These are phyloP conservation scores for Fusarium pininemorale DNA, from an alignment of 2,329 filamentous ascomycete species.

Conservation along the genomic window DNA sequence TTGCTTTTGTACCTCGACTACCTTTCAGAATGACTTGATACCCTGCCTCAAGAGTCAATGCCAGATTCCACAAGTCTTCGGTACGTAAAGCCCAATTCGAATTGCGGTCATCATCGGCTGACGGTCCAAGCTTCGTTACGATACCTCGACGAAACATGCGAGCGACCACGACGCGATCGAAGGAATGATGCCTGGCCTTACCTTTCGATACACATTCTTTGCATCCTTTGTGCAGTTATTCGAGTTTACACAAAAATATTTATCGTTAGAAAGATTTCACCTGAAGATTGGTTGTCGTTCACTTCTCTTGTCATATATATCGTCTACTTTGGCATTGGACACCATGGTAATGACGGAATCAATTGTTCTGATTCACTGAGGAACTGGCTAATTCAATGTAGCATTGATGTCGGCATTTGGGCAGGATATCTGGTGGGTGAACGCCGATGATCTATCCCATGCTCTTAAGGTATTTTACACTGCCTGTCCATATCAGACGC, in stretches of 20 bases:
- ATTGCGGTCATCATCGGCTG: fast-evolving
- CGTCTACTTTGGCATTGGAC: constrained; percentile 5
- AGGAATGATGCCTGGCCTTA: constrained; percentile 10
- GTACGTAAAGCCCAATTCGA: not conserved
- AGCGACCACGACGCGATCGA: constrained; percentile 8
- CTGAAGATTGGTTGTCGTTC: constrained; percentile 1
- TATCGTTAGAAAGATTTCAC: constrained; percentile 1
- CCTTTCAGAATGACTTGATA: not conserved
- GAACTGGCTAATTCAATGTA: not conserved
- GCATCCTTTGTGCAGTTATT: constrained; percentile 1
- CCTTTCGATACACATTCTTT: constrained; percentile 3
- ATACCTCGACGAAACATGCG: not conserved
- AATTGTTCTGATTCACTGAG: no score
- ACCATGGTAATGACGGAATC: not conserved
- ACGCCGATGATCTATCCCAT: not conserved
- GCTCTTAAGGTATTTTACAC: constrained; percentile 1
- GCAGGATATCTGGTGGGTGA: constrained; percentile 10
- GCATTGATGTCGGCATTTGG: constrained; percentile 12
- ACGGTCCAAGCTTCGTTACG: not conserved
- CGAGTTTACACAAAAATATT: constrained; percentile 9
- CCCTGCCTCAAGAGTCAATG: not conserved
- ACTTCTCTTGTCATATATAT: not conserved
- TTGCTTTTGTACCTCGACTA: not conserved
- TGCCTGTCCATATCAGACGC: no score
- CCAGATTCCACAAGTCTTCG: not conserved